phyloP scores from a whole-genome alignment of 108 stramenopile genomes.

The Skeletonema tropicum region DNA sequence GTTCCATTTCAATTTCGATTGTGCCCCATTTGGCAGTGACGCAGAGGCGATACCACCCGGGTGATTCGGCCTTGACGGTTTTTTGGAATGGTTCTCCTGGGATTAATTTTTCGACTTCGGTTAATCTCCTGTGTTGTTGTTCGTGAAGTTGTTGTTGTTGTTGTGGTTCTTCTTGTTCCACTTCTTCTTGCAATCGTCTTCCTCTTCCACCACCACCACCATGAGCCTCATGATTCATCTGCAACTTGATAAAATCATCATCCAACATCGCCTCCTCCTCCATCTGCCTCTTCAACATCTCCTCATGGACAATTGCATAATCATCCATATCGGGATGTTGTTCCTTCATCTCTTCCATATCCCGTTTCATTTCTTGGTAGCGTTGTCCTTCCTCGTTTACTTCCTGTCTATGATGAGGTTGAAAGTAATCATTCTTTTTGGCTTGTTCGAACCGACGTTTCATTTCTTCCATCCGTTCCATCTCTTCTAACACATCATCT shows the following conservation, averaged over 20 bases:
- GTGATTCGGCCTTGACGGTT: conserved; percentile 47
- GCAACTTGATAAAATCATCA: conserved; percentile 52
- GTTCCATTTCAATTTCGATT: conserved; percentile 79
- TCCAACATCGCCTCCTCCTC: conserved; percentile 22
- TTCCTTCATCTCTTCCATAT: conserved; percentile 24
- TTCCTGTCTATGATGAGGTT: background rate
- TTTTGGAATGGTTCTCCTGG: conserved; percentile 69
- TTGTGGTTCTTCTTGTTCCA: background rate
- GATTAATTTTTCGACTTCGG: background rate
- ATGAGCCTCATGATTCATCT: conserved; percentile 27
- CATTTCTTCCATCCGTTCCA: background rate
- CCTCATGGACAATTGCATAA: conserved; percentile 21
- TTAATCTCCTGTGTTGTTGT: background rate
- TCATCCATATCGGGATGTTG: conserved; percentile 18
- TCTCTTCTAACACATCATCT: conserved; percentile 11
- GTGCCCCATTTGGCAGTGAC: conserved; percentile 52
- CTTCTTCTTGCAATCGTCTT: conserved; percentile 17
- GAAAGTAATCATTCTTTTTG: too few relatives aligned
- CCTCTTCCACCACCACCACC: conserved; percentile 18
- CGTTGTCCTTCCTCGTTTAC: background rate
- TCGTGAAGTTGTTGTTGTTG: background rate
- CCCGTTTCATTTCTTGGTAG: conserved; percentile 9
- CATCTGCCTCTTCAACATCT: conserved; percentile 5
- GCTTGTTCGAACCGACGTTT: too few relatives aligned
- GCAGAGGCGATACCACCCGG: conserved; percentile 85